Percentiles rank a stretch among this genome's conserved stretches.
These are phyloP conservation scores for Naumovozyma castellii DNA, from an alignment of 805 yeast genomes.

Conservation along the genomic window DNA sequence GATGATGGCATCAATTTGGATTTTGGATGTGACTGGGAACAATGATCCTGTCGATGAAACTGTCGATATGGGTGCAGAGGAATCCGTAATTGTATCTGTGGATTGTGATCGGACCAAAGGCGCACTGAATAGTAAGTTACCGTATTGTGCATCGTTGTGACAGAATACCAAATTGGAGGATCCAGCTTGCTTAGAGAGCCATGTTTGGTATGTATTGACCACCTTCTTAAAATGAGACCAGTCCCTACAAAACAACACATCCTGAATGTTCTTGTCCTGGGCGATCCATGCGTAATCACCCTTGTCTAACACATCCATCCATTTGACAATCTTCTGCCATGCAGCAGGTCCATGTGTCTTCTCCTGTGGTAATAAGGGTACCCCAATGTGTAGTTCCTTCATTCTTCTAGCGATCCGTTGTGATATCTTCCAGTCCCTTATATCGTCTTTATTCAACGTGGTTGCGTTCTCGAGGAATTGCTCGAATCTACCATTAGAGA, in stretches of 20 bases:
- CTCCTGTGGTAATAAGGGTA: slow-evolving; percentile 53
- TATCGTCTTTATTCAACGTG: slow-evolving; percentile 63
- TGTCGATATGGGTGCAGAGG: slow-evolving; percentile 4
- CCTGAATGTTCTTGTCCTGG: slow-evolving; percentile 27
- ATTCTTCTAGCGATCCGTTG: slow-evolving; percentile 89
- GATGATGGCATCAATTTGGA: slow-evolving; percentile 25
- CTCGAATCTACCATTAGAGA: slow-evolving; percentile 87
- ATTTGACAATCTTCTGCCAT: slow-evolving; percentile 62
- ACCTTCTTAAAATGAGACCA: slow-evolving; percentile 42
- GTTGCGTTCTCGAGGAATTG: slow-evolving; percentile 79
- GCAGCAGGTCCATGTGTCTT: slow-evolving; percentile 50
- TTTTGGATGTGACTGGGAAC: slow-evolving; percentile 23
- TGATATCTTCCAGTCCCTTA: slow-evolving; percentile 66
- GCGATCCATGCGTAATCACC: slow-evolving; percentile 28
- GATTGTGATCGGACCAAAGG: slow-evolving; percentile 33
- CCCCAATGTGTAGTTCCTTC: slow-evolving; percentile 85
- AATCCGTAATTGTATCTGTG: not conserved
- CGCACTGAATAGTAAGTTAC: slow-evolving; percentile 67
- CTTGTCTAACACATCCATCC: slow-evolving; percentile 47
- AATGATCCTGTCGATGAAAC: slow-evolving; percentile 19
- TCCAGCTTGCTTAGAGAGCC: slow-evolving; percentile 41
- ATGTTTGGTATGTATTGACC: slow-evolving; percentile 46
- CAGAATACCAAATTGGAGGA: slow-evolving; percentile 52
- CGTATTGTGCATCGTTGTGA: slow-evolving; percentile 96
- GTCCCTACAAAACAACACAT: slow-evolving; percentile 31